Evolutionary conservation across 768 basidiomycete species (phyloP).

Genomic region (Tulasnella sp.): DNA sequence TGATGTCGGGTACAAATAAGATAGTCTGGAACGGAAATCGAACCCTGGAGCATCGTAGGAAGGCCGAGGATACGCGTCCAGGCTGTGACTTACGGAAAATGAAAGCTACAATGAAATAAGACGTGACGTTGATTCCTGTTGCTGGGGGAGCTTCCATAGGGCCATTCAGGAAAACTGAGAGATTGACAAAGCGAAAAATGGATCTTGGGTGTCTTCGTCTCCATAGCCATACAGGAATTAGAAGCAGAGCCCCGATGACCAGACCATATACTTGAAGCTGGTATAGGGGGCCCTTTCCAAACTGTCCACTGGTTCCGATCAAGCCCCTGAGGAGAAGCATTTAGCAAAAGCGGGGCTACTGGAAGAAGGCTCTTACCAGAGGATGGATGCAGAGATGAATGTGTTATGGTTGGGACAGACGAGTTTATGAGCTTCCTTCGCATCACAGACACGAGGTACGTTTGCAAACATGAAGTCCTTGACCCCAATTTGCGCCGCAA

Average conservation of each 20-base stretch:
- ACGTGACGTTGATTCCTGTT: conserved; percentile 40
- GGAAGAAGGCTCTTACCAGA: conserved; percentile 34
- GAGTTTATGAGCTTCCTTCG: conserved; percentile 30
- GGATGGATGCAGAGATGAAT: conserved; percentile 30
- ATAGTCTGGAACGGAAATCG: conserved; percentile 30
- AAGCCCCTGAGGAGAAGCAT: conserved; percentile 33
- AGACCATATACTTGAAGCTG: conserved; percentile 35
- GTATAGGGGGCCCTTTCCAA: conserved; percentile 35
- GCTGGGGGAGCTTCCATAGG: conserved; percentile 37
- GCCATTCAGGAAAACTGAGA: conserved; percentile 39
- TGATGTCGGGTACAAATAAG: conserved; percentile 35
- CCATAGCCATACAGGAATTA: conserved; percentile 37
- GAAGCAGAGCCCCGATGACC: conserved; percentile 36
- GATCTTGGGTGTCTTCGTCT: conserved; percentile 31
- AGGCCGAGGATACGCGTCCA: not conserved
- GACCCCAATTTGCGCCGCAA: conserved; percentile 34
- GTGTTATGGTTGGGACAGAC: conserved; percentile 33
- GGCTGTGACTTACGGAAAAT: conserved; percentile 35
- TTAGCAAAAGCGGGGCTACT: not conserved
- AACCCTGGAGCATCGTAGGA: not conserved
- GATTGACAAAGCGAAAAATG: conserved; percentile 33
- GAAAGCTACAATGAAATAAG: conserved; percentile 38
- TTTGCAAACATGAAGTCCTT: conserved; percentile 33
- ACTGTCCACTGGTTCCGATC: conserved; percentile 40
- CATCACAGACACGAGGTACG: conserved; percentile 36